Base-by-base conservation (phyloP, 129 eudicot species). In the Tanacetum coccineum region DNA sequence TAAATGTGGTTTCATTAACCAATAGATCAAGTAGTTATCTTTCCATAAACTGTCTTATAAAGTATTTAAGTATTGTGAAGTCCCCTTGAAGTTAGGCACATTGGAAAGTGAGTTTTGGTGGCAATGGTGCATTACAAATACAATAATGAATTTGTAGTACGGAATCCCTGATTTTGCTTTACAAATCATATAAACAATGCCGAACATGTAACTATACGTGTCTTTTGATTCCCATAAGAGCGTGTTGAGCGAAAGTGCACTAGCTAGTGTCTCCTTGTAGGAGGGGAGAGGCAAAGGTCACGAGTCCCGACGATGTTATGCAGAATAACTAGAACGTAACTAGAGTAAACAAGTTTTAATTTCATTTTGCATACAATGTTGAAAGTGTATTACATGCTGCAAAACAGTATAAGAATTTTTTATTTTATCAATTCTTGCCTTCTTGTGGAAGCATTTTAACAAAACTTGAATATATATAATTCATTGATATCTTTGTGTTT, bases 71-170 rank as follows among this genome's bases (percentile, higher is more conserved):
- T 74, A 28, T 70, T 45, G 81, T 70, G 81, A 66, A 64, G 13
- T 19, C 66, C 62, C 81, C 81, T 53, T 70, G 20, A 70, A 70
- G 65, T 76, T 63, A 70, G 81, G 76, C 81, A 76, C 76, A 55
- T 30, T 4, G 51, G 65, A 65, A n/a, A 74, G 78, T 32, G 44
- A 55, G 18, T 21, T 32, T 40, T 66, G 78, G 72, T 56, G 78
- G 59, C 22, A 54, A 63, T 72, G 63, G 5, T 39, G 56, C 0
- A 26, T 55, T 1, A 19, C 2, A 45, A 55, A 55, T 74, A 65
- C 19, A 66, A 65, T 74, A 74, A 30, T 9, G 45, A 52, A 72
- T 72, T 62, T 51, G 17, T 36, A 30, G 70, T 72, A 50, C 60
- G 68, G 25, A 53, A 19, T 61, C 22, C 26, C 13, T 18, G 48